A percentile compares a stretch with the other conserved stretches of the same genome.
These are phyloP conservation scores for Phaeophleospora eucalypticola DNA, from an alignment of 2,329 filamentous ascomycete genomes.

Conservation along the genomic window DNA sequence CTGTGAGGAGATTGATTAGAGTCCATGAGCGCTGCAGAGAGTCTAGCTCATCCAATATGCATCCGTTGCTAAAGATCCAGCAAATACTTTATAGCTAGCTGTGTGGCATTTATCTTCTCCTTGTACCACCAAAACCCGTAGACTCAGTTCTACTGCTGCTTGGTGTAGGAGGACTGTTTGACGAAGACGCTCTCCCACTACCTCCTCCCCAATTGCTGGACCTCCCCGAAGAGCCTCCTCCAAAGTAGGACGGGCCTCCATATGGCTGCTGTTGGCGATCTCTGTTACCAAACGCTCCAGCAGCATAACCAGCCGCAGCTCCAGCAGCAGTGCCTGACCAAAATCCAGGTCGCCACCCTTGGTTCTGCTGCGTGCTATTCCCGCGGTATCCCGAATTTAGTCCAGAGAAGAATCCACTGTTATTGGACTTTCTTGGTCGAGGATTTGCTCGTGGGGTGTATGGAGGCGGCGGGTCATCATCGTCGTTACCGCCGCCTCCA, in stretches of 20 bases:
- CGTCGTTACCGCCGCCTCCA: conserved; percentile 35
- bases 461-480: conserved; percentile 53
- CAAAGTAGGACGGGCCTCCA: conserved; percentile 1
- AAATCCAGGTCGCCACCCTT: conserved; percentile 68
- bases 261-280: conserved; percentile 21
- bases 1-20: too few relatives aligned
- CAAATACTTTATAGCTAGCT: too few relatives aligned
- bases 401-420: too few relatives aligned
- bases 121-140: conserved; percentile 35
- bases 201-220: conserved; percentile 3
- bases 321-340: conserved; percentile 67
- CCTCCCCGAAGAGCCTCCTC: neutral
- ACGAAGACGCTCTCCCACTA: conserved; percentile 9
- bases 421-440: conserved; percentile 11
- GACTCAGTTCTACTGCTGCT: conserved; percentile 32
- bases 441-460: conserved; percentile 35
- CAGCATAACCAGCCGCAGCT: conserved; percentile 47
- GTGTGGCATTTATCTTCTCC: conserved; percentile 21
- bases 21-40: too few relatives aligned
- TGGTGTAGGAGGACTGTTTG: conserved; percentile 7
- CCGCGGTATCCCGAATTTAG: neutral
- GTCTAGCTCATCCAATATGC: too few relatives aligned
- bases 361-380: conserved; percentile 19
- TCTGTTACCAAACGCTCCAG: conserved; percentile 15
- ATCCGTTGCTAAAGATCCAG: too few relatives aligned